Conservation (phyloP, 2,329 filamentous ascomycete species). For the Mycosphaerella sp. region DNA sequence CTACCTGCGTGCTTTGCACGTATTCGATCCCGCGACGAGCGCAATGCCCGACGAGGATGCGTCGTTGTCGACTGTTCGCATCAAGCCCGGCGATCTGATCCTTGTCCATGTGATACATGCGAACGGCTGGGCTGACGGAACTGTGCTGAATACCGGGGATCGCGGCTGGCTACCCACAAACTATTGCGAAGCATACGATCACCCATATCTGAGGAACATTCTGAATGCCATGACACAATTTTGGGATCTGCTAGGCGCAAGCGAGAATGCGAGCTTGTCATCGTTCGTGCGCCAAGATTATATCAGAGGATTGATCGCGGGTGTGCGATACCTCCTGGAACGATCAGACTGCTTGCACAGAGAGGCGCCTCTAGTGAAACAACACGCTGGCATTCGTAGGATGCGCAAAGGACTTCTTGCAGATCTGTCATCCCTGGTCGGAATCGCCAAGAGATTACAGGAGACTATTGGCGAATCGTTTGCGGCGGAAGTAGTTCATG, state of each 20-base stretch:
- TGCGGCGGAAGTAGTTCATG: slow-evolving; percentile 57
- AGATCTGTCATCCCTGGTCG: slow-evolving; percentile 83
- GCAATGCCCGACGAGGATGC: slow-evolving; percentile 57
- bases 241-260: slow-evolving; percentile 77
- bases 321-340: slow-evolving; percentile 84
- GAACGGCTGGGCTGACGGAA: slow-evolving; percentile 98
- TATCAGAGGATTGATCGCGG: slow-evolving; percentile 88
- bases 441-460: slow-evolving; percentile 78
- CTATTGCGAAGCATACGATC: slow-evolving; percentile 93
- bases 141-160: slow-evolving; percentile 74
- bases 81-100: slow-evolving; percentile 87
- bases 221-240: slow-evolving; percentile 83
- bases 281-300: slow-evolving; percentile 89
- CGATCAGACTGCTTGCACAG: slow-evolving; percentile 79
- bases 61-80: slow-evolving; percentile 65
- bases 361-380: slow-evolving; percentile 68
- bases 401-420: slow-evolving; percentile 82
- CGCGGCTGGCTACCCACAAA: slow-evolving; percentile 97
- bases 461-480: slow-evolving; percentile 56
- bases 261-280: slow-evolving; percentile 59
- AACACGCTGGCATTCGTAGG: slow-evolving; percentile 68
- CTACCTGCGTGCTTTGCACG: slow-evolving; percentile 89
- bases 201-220: slow-evolving; percentile 75
- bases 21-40: slow-evolving; percentile 74
- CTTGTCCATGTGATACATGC: slow-evolving; percentile 94